Conservation (phyloP, 176 grass and related monocot genomes). For the Musa itinerans region DNA sequence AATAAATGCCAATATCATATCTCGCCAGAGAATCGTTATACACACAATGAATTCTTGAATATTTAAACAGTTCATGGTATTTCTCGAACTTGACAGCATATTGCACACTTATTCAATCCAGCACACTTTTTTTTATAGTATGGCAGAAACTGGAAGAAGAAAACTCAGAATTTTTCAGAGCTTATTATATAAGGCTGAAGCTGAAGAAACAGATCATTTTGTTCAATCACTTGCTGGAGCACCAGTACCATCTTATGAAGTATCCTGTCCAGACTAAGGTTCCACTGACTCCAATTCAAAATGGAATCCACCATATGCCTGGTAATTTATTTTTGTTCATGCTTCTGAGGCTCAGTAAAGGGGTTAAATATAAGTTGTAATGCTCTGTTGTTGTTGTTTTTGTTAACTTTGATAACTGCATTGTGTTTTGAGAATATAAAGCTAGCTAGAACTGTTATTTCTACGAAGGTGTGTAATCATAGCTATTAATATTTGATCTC, state of each 20-base stretch:
- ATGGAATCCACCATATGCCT: slow-evolving; percentile 86
- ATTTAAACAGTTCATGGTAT: neutral
- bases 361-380: no score
- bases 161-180: slow-evolving; percentile 87
- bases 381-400: no score
- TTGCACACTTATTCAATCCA: slow-evolving; percentile 10
- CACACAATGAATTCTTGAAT: neutral
- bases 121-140: slow-evolving; percentile 43
- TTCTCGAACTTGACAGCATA: slow-evolving; percentile 8
- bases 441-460: no score
- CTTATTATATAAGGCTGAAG: slow-evolving; percentile 97
- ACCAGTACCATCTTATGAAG: slow-evolving; percentile 94
- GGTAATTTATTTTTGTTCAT: slow-evolving; percentile 35
- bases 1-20: no score
- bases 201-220: slow-evolving; percentile 91
- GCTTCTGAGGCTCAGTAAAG: neutral
- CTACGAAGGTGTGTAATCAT: no score
- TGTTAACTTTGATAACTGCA: no score
- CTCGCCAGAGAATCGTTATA: no score
- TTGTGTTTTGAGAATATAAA: no score
- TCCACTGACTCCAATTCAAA: slow-evolving; percentile 67
- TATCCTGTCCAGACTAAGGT: slow-evolving; percentile 60
- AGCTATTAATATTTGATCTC: no score
- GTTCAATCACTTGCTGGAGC: slow-evolving; percentile 91
- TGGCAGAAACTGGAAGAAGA: slow-evolving; percentile 99